A percentile compares a stretch with the other conserved stretches of the same genome.
These are phyloP conservation scores for Begonia loranthoides DNA, from an alignment of 306 rosid genomes.

Conservation along the genomic window DNA sequence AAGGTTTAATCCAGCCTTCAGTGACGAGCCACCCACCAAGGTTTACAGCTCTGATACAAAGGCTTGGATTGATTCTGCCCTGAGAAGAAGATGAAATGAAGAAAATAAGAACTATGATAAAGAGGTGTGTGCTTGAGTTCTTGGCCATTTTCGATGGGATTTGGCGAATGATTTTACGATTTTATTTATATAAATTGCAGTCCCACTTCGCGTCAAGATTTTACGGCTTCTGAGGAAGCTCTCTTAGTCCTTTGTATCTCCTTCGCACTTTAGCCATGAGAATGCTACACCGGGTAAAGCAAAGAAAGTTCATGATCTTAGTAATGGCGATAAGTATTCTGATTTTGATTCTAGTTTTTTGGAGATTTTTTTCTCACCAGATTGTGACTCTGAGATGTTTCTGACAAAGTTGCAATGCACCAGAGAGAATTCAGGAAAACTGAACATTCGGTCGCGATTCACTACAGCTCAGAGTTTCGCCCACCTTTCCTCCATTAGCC, in stretches of 20 bases:
- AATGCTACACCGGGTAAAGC: conserved; percentile 17
- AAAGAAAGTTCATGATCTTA: neutral
- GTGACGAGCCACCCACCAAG: conserved; percentile 78
- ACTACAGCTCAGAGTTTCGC: conserved; percentile 35
- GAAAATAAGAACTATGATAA: neutral
- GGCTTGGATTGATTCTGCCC: neutral
- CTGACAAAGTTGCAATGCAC: conserved; percentile 38
- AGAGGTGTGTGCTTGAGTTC: neutral
- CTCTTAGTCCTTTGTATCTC: conserved; percentile 16
- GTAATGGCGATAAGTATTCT: too few relatives aligned
- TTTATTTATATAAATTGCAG: neutral
- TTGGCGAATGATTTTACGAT: too few relatives aligned
- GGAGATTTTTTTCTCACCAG: conserved; percentile 36
- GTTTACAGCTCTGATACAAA: conserved; percentile 38
- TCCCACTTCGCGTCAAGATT: conserved; percentile 25
- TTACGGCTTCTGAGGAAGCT: conserved; percentile 14
- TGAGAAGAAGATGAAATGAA: neutral
- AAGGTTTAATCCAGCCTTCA: conserved; percentile 87
- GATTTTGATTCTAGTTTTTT: neutral
- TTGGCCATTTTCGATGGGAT: neutral
- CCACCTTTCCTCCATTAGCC: conserved; percentile 56
- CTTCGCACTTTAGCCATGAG: conserved; percentile 32
- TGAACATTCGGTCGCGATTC: conserved; percentile 25
- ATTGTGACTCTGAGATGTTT: conserved; percentile 28
- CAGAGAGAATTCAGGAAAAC: conserved; percentile 36